Evolutionary conservation across 2,329 filamentous ascomycete genomes (phyloP).

Genomic region (Phialophora expanda): DNA sequence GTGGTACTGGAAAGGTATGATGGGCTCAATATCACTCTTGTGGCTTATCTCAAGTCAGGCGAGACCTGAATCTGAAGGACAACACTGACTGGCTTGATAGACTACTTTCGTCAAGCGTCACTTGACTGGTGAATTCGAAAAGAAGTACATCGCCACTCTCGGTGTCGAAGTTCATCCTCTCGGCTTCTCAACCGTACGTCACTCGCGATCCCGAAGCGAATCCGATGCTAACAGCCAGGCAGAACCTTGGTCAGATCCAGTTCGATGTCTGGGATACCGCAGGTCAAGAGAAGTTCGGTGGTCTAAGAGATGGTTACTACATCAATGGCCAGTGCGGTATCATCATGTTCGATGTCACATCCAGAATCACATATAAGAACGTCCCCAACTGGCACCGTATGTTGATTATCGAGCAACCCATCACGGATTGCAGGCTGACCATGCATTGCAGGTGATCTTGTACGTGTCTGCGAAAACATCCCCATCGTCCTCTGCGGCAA

Average conservation of each 20-base stretch:
- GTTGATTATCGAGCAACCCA: constrained; percentile 48
- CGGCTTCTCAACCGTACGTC: constrained; percentile 92
- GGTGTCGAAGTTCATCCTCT: constrained; percentile 99
- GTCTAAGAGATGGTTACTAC: constrained; percentile 99
- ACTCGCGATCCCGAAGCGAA: constrained; percentile 27
- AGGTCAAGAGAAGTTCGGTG: constrained; percentile 99
- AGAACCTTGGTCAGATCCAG: constrained; percentile 94
- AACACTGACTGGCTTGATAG: constrained; percentile 55
- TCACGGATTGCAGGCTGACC: constrained; percentile 24
- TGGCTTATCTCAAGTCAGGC: background rate
- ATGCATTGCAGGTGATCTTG: constrained; percentile 76
- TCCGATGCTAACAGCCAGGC: constrained; percentile 32
- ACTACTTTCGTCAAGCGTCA: constrained; percentile 99
- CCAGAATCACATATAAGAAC: constrained; percentile 99
- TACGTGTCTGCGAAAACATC: constrained; percentile 99
- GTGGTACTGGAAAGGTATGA: constrained; percentile 95
- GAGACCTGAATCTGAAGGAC: background rate
- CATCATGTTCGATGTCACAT: constrained; percentile 99
- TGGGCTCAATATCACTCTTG: background rate
- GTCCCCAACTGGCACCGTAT: constrained; percentile 99
- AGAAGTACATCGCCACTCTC: constrained; percentile 99
- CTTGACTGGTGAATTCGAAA: constrained; percentile 99
- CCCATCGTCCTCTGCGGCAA: constrained; percentile 98
- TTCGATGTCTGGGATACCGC: constrained; percentile 99
- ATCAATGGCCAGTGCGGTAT: constrained; percentile 99